Evolutionary conservation across 306 rosid species (phyloP), one percentile per base, ranked within the genome.

Genomic region (Fragaria nilgerrensis): DNA sequence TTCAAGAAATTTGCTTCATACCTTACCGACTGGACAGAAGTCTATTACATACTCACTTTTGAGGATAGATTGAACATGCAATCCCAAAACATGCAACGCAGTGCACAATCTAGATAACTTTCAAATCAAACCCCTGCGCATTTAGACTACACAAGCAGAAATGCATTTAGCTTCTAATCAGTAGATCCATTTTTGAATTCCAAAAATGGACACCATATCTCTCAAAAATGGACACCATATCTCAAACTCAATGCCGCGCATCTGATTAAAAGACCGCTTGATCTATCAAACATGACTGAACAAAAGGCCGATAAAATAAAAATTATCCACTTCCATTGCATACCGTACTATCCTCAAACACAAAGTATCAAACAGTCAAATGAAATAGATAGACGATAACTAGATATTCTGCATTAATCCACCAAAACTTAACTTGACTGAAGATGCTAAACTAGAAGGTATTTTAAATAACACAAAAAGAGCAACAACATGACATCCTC

Each of bases 381-480:
- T 20, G 27, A 62, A 70, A 65, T 4, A 22, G 52, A 1, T n/a
- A 12, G 69, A 58, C 10, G 68, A 14, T 73, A 69, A 72, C 84
- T 80, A 22, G 45, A 68, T 67, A 68, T 52, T 37, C 72, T 7
- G 74, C 73, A 76, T 25, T 43, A 82, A 77, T 72, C 78, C 79
- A 56, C 71, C 80, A 73, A 73, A 84, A 76, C 75, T 68, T 44
- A 56, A 68, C 78, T 75, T 29, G 59, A 70, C 78, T 36, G 56
- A 63, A 47, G 29, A 45, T 70, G 69, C 71, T 77, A 68, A 68
- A 68, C 76, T 80, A 61, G 32, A 75, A 29, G 62, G 77, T 56
- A 71, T 64, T 64, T 56, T 34, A 41, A 61, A 17, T 22, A 66
- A 77, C 76, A 70, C 67, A 79, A 82, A 82, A 45, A 23, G 43